Conservation (phyloP, 139 green algal genomes). For the Closterium sp. region DNA sequence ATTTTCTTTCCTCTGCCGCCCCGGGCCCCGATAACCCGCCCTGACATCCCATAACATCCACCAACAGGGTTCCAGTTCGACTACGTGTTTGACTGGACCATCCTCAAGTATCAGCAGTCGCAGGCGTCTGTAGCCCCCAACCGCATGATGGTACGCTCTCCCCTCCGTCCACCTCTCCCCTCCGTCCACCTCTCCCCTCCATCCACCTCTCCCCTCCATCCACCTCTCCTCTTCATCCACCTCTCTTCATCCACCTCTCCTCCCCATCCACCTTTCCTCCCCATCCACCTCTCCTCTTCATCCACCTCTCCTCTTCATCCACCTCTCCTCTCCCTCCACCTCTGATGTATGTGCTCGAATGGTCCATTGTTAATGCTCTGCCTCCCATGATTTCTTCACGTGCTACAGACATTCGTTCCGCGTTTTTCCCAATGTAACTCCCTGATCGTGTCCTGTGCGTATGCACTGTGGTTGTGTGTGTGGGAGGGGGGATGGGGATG, state of each 20-base stretch:
- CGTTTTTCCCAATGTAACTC: too few species aligned
- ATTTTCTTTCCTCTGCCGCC: constrained; percentile 42
- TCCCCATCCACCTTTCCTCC: background rate
- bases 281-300: too few species aligned
- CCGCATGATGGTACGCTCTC: background rate
- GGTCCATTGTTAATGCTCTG: too few species aligned
- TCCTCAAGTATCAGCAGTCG: constrained; percentile 82
- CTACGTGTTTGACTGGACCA: constrained; percentile 99
- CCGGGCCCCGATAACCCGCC: too few species aligned
- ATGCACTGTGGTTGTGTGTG: background rate
- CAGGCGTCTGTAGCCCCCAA: constrained; percentile 22
- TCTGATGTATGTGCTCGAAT: too few species aligned
- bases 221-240: too few species aligned
- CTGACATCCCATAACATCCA: too few species aligned
- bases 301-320: too few species aligned
- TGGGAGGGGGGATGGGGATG: too few species aligned
- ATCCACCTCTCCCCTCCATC: background rate
- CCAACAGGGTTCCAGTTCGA: constrained; percentile 91
- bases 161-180: background rate
- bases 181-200: background rate
- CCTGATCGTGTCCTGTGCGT: background rate
- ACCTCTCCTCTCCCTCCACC: background rate
- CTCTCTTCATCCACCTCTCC: too few species aligned
- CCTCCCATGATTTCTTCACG: too few species aligned
- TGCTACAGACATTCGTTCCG: too few species aligned